Evolutionary conservation across 768 basidiomycete species (phyloP).

Genomic region (Suillus luteus): DNA sequence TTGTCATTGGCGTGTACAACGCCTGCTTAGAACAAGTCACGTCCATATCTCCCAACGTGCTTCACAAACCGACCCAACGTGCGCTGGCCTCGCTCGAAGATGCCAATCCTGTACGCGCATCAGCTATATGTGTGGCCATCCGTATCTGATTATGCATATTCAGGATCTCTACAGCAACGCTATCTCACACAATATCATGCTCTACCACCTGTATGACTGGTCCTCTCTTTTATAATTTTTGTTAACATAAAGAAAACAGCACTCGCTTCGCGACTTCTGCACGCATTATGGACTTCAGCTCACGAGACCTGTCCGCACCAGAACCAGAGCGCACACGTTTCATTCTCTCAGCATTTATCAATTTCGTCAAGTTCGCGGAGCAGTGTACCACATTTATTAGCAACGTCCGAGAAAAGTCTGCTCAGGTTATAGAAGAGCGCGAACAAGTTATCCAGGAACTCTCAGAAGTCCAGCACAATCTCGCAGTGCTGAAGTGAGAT

Average conservation of each 20-base stretch:
- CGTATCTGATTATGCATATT: neutral
- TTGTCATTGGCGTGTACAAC: constrained; percentile 68
- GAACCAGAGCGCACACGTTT: constrained; percentile 73
- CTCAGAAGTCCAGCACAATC: constrained; percentile 49
- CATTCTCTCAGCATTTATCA: constrained; percentile 86
- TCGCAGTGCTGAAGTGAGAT: constrained; percentile 58
- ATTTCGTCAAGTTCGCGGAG: constrained; percentile 88
- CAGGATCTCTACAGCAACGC: constrained; percentile 70
- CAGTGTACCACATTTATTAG: constrained; percentile 65
- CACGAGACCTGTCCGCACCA: constrained; percentile 73
- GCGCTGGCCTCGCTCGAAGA: constrained; percentile 53
- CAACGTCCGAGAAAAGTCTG: constrained; percentile 61
- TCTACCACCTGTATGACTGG: constrained; percentile 62
- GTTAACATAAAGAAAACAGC: constrained; percentile 35
- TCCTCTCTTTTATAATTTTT: neutral
- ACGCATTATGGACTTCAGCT: constrained; percentile 73
- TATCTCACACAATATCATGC: constrained; percentile 61
- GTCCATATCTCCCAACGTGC: constrained; percentile 55
- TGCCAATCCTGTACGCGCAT: constrained; percentile 52
- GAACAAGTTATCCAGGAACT: constrained; percentile 54
- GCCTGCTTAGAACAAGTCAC: constrained; percentile 76
- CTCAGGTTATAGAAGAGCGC: constrained; percentile 60
- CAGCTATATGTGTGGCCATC: neutral
- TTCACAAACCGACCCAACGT: constrained; percentile 60
- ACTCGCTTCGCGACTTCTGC: constrained; percentile 73